phyloP scores from a whole-genome alignment of 129 eudicot genomes.

The Oenanthe sinensis region DNA sequence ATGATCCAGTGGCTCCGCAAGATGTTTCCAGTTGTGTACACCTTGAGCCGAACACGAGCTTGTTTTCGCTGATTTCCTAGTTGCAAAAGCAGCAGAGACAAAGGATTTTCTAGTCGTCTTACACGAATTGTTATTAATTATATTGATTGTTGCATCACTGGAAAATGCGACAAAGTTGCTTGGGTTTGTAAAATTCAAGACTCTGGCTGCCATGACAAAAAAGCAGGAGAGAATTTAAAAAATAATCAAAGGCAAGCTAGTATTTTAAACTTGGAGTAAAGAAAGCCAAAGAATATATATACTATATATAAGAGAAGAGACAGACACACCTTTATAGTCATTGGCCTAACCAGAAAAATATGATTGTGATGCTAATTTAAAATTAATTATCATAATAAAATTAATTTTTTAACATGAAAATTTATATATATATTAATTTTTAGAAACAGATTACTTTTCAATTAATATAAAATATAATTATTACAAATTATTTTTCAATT shows the following conservation, averaged over 20 bases:
- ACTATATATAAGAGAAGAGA: neutral
- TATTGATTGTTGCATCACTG: neutral
- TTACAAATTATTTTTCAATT: no score
- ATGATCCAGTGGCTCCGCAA: constrained; percentile 38
- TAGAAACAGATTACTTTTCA: no score
- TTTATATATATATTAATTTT: no score
- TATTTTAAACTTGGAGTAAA: neutral
- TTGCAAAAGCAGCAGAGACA: neutral
- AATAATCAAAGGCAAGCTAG: neutral
- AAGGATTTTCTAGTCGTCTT: neutral
- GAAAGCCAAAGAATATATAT: neutral
- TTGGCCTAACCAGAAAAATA: no score
- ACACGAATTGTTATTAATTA: neutral
- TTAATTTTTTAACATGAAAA: no score
- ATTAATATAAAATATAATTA: no score
- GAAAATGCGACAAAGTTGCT: neutral
- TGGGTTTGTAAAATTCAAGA: neutral
- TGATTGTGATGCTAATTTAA: no score
- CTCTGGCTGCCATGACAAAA: neutral
- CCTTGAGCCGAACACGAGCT: constrained; percentile 33
- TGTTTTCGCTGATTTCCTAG: neutral
- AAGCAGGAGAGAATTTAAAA: neutral
- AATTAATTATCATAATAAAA: no score
- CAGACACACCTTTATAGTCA: no score
- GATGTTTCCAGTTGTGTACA: constrained; percentile 48